Conservation (phyloP, 1,284 basidiomycete genomes). For the Dichomitus squalens region DNA sequence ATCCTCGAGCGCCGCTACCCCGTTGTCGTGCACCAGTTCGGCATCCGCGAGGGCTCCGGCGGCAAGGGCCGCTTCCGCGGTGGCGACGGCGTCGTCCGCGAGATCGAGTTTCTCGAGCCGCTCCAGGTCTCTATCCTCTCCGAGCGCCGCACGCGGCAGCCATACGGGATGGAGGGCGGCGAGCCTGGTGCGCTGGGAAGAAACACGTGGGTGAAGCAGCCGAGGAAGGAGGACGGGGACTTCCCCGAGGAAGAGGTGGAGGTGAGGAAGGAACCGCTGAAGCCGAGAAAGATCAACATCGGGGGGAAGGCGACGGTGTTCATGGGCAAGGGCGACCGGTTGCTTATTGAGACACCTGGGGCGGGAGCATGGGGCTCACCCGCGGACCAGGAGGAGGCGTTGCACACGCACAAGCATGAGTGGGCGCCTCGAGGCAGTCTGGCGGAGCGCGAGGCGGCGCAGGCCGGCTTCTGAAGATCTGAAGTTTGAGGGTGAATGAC, state of each 20-base stretch:
- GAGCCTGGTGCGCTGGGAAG: constrained; percentile 74
- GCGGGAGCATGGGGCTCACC: constrained; percentile 86
- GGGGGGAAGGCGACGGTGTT: constrained; percentile 90
- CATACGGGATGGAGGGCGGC: constrained; percentile 92
- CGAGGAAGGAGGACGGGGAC: constrained; percentile 73
- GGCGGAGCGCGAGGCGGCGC: constrained; percentile 69
- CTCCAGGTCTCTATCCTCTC: constrained; percentile 89
- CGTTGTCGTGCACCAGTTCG: constrained; percentile 84
- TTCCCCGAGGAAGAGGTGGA: constrained; percentile 34
- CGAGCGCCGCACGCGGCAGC: constrained; percentile 86
- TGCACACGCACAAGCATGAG: constrained; percentile 37
- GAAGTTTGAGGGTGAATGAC: neutral
- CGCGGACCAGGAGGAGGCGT: constrained; percentile 37
- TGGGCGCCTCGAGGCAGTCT: constrained; percentile 80
- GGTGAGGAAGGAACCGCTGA: constrained; percentile 17
- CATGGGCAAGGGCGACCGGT: constrained; percentile 83
- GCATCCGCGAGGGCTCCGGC: constrained; percentile 75
- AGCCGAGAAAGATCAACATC: constrained; percentile 78
- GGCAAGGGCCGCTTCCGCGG: constrained; percentile 81
- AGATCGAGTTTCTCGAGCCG: constrained; percentile 85
- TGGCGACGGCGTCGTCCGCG: constrained; percentile 87
- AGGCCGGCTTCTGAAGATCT: constrained; percentile 55
- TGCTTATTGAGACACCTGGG: constrained; percentile 89
- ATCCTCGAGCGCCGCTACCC: constrained; percentile 92
- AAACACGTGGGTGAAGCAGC: constrained; percentile 89